These are phyloP conservation scores for Akanthomyces muscarius DNA, from an alignment of 2,329 filamentous ascomycete genomes.

Conservation along the genomic window DNA sequence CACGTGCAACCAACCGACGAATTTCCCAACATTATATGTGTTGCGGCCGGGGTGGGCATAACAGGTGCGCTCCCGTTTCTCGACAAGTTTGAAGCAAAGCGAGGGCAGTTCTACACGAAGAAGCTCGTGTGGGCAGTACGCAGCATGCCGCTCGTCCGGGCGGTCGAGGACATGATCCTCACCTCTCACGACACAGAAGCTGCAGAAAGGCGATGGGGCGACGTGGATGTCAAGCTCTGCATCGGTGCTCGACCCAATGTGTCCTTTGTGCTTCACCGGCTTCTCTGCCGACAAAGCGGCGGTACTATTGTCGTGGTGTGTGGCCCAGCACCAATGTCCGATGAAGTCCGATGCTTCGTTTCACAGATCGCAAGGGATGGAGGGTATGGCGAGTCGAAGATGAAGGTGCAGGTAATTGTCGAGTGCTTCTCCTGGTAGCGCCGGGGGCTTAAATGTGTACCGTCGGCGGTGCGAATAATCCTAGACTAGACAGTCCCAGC, in stretches of 20 bases:
- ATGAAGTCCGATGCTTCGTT: slow-evolving; percentile 21
- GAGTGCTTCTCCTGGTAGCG: slow-evolving; percentile 18
- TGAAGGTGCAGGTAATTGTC: slow-evolving; percentile 17
- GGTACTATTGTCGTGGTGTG: slow-evolving; percentile 24
- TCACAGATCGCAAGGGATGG: slow-evolving; percentile 17
- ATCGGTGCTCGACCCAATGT: slow-evolving; percentile 20
- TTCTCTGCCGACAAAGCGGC: slow-evolving; percentile 16
- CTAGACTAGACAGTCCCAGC: no score
- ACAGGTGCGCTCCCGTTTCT: slow-evolving; percentile 27
- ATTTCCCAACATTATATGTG: slow-evolving; percentile 26
- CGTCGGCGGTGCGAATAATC: no score
- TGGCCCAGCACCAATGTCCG: slow-evolving; percentile 22
- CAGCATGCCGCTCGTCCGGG: slow-evolving; percentile 20
- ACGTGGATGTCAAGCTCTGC: slow-evolving; percentile 20
- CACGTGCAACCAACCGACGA: slow-evolving; percentile 15
- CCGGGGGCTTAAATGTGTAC: no score
- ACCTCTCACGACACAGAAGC: background rate
- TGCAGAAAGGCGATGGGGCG: slow-evolving; percentile 17
- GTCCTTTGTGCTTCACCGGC: slow-evolving; percentile 16
- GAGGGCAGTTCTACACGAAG: slow-evolving; percentile 5
- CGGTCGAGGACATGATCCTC: slow-evolving; percentile 20
- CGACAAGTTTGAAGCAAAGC: slow-evolving; percentile 1
- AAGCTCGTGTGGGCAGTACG: slow-evolving; percentile 24
- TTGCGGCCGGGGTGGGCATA: slow-evolving; percentile 30
- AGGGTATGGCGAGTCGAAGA: slow-evolving; percentile 7